Conservation (phyloP, 495 filamentous ascomycete species). For the Chaetomium fimeti region DNA sequence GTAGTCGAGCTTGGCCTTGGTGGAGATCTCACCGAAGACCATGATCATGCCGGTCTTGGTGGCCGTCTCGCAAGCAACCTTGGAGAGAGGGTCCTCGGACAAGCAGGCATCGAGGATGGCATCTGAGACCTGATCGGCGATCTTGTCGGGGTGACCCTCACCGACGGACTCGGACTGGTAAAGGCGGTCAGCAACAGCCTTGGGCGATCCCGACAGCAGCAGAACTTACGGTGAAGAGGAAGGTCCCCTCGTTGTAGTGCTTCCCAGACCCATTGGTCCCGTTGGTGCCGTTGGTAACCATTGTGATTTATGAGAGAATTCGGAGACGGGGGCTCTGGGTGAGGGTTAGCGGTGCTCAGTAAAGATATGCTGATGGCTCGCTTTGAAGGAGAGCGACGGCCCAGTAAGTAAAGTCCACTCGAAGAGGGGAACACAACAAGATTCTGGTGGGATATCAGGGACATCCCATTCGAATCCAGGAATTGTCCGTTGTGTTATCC, state of each 20-base stretch:
- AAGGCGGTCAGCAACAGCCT: slow-evolving; percentile 25
- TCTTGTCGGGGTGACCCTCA: slow-evolving; percentile 98
- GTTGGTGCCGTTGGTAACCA: slow-evolving; percentile 59
- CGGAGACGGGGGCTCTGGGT: slow-evolving; percentile 7
- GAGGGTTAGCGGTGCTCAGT: slow-evolving; percentile 25
- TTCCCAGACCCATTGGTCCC: slow-evolving; percentile 38
- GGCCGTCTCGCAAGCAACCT: slow-evolving; percentile 98
- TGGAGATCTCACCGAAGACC: slow-evolving; percentile 99
- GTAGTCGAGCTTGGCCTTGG: slow-evolving; percentile 92
- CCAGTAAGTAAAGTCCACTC: not conserved
- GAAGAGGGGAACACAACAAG: not conserved
- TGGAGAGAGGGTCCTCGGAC: slow-evolving; percentile 89
- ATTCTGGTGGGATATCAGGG: not conserved
- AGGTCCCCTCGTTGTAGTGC: slow-evolving; percentile 65
- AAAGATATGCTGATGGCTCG: slow-evolving; percentile 10
- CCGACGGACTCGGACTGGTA: slow-evolving; percentile 88
- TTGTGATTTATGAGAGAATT: slow-evolving; percentile 43
- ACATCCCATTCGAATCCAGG: not conserved
- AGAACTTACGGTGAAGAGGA: slow-evolving; percentile 82
- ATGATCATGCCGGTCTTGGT: slow-evolving; percentile 99
- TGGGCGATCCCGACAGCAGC: slow-evolving; percentile 1
- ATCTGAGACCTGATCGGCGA: slow-evolving; percentile 97
- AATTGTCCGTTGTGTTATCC: not conserved
- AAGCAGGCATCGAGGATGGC: slow-evolving; percentile 98
- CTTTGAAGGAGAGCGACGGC: not conserved